A percentile compares a stretch with the other conserved stretches of the same genome.
phyloP scores from a whole-genome alignment of 768 basidiomycete genomes.

The Suillus bovinus region DNA sequence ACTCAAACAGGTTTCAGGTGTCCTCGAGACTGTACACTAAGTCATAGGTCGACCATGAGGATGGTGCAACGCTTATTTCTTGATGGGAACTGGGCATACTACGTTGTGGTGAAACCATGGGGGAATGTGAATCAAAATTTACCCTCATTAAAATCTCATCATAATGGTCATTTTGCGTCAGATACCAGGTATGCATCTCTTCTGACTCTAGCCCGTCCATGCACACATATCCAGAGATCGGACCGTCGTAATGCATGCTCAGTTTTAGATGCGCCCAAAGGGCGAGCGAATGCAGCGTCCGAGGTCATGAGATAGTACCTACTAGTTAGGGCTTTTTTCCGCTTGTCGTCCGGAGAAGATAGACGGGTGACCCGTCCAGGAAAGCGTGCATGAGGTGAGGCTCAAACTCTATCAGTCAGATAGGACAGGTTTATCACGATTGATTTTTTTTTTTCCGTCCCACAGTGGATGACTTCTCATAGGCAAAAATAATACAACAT shows the following conservation, averaged over 20 bases:
- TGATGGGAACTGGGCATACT: too few species aligned
- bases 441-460: background rate
- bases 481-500: too few species aligned
- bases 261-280: conserved; percentile 47
- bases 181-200: too few species aligned
- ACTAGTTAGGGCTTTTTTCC: background rate
- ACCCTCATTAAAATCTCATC: too few species aligned
- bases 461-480: too few species aligned
- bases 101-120: too few species aligned
- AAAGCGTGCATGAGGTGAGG: background rate
- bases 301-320: conserved; percentile 69
- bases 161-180: too few species aligned
- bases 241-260: conserved; percentile 77
- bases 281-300: conserved; percentile 69
- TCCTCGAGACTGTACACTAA: too few species aligned
- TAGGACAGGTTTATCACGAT: background rate
- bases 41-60: too few species aligned
- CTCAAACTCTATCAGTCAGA: background rate
- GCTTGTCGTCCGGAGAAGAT: background rate
- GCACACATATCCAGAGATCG: conserved; percentile 83
- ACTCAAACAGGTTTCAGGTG: too few species aligned
- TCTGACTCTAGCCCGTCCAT: conserved; percentile 51
- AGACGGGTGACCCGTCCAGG: background rate
- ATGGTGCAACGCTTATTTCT: too few species aligned
- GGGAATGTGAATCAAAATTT: too few species aligned